A percentile compares a stretch with the other conserved stretches of the same genome.
phyloP scores from a whole-genome alignment of 2,329 filamentous ascomycete genomes.

The Sarocladium brachiariae region DNA sequence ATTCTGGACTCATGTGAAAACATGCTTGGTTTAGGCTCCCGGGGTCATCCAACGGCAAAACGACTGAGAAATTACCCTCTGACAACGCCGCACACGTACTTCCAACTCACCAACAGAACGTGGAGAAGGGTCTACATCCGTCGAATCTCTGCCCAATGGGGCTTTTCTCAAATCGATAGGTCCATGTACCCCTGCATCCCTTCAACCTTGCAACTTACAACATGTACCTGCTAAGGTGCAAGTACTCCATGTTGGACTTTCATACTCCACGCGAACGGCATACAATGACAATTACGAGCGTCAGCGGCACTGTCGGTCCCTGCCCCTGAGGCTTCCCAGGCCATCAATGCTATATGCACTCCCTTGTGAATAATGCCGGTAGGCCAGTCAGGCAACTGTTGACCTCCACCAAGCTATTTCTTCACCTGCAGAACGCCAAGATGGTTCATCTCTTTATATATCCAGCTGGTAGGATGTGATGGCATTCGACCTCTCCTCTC shows the following conservation, averaged over 20 bases:
- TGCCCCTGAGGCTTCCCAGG: too few relatives aligned
- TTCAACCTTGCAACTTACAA: background rate
- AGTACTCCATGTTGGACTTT: background rate
- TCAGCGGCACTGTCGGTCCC: too few relatives aligned
- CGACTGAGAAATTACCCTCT: slow-evolving; percentile 1
- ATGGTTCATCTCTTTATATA: background rate
- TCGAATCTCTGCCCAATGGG: background rate
- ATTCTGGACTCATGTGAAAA: too few relatives aligned
- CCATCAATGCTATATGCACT: background rate
- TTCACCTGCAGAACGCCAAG: background rate
- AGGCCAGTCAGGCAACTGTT: background rate
- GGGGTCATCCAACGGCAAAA: background rate
- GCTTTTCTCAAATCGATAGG: background rate
- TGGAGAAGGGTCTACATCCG: background rate
- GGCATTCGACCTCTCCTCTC: slow-evolving; percentile 26
- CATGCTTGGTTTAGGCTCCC: background rate
- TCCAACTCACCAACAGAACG: background rate
- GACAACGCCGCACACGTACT: slow-evolving; percentile 4
- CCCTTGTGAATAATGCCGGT: background rate
- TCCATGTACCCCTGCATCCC: background rate
- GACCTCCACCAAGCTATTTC: background rate
- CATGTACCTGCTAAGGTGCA: background rate
- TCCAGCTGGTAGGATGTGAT: background rate
- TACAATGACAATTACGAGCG: too few relatives aligned
- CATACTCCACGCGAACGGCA: too few relatives aligned